Evolutionary conservation across 2,329 filamentous ascomycete genomes (phyloP).

Genomic region (Colletotrichum gigasporum): DNA sequence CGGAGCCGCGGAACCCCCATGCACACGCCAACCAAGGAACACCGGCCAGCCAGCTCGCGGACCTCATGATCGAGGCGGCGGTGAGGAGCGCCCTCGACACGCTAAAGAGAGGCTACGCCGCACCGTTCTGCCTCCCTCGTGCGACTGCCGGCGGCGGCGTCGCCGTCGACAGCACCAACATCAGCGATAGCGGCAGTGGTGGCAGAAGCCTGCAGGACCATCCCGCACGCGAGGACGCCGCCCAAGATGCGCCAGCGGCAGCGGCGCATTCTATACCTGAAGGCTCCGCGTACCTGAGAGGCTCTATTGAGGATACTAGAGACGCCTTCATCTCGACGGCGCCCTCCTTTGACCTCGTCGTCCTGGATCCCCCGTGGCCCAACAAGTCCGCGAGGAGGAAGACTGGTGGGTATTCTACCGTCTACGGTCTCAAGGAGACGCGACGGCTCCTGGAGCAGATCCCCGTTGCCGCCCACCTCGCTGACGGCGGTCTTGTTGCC

Average conservation of each 20-base stretch:
- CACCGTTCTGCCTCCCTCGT: conserved; percentile 59
- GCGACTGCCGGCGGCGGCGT: conserved; percentile 32
- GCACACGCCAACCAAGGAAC: conserved; percentile 47
- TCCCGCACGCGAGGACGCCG: not conserved
- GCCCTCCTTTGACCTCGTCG: conserved; percentile 70
- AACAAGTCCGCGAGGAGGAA: conserved; percentile 77
- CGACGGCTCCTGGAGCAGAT: conserved; percentile 60
- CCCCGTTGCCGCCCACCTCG: conserved; percentile 65
- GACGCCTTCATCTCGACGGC: conserved; percentile 51
- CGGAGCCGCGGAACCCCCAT: conserved; percentile 58
- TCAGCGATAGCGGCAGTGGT: not conserved
- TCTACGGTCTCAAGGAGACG: conserved; percentile 56
- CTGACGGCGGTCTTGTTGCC: conserved; percentile 66
- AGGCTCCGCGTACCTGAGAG: conserved; percentile 55
- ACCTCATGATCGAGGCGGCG: conserved; percentile 61
- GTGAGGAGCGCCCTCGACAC: conserved; percentile 54
- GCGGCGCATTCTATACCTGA: conserved; percentile 48
- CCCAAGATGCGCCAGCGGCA: not conserved
- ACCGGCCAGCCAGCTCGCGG: conserved; percentile 59
- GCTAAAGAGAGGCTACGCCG: conserved; percentile 45
- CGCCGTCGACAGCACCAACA: not conserved
- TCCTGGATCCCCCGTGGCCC: conserved; percentile 85
- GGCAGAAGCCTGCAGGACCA: not conserved
- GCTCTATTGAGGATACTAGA: conserved; percentile 54
- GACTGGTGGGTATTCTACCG: conserved; percentile 58